phyloP scores from a whole-genome alignment of 108 stramenopile species.

The Conticribra weissflogii region DNA sequence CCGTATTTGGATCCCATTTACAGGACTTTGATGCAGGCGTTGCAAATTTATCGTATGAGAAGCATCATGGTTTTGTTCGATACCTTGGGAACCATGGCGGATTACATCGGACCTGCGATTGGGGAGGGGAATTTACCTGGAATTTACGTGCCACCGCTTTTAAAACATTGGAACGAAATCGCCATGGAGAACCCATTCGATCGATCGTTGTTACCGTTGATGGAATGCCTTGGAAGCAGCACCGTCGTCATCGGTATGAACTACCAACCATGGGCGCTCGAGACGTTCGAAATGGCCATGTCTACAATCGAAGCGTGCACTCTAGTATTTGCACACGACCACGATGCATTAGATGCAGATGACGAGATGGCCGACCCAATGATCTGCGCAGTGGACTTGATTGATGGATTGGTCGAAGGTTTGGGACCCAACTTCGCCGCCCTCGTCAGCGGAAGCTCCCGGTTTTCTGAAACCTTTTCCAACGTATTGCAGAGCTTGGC shows the following conservation, averaged over 20 bases:
- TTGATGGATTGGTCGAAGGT: slow-evolving; percentile 91
- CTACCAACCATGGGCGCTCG: slow-evolving; percentile 84
- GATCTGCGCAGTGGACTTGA: slow-evolving; percentile 87
- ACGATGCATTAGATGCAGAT: slow-evolving; percentile 49
- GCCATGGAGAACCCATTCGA: slow-evolving; percentile 74
- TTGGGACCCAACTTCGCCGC: slow-evolving; percentile 78
- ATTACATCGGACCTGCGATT: slow-evolving; percentile 75
- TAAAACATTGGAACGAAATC: slow-evolving; percentile 65
- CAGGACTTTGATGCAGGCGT: slow-evolving; percentile 63
- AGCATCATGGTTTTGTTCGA: slow-evolving; percentile 87
- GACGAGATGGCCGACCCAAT: slow-evolving; percentile 91
- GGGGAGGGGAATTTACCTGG: slow-evolving; percentile 78
- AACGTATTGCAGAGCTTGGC: slow-evolving; percentile 65
- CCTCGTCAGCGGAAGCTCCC: slow-evolving; percentile 72
- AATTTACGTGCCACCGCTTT: slow-evolving; percentile 76
- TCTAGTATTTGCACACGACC: slow-evolving; percentile 60
- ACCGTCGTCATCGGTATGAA: slow-evolving; percentile 77
- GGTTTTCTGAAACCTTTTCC: slow-evolving; percentile 67
- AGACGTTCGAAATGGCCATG: slow-evolving; percentile 83
- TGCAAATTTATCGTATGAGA: slow-evolving; percentile 72
- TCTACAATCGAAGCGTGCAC: slow-evolving; percentile 75
- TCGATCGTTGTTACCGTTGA: slow-evolving; percentile 78
- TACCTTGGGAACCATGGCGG: slow-evolving; percentile 86
- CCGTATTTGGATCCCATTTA: slow-evolving; percentile 85
- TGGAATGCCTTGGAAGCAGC: slow-evolving; percentile 89